Conservation (phyloP, 768 basidiomycete genomes). For the Lyophyllum shimeji region DNA sequence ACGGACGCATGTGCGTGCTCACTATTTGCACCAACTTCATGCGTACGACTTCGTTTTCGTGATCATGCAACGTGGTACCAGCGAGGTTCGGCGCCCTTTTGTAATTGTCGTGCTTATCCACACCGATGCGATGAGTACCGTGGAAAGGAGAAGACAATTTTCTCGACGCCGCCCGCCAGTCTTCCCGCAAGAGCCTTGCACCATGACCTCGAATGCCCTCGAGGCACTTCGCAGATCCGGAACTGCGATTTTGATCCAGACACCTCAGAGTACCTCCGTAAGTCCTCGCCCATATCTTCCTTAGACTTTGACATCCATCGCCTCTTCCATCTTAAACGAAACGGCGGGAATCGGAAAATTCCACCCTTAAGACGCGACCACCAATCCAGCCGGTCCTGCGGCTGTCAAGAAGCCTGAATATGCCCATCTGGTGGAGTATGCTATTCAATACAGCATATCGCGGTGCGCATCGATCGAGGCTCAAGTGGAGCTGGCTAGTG, state of each 20-base stretch:
- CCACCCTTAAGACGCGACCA: constrained; percentile 32
- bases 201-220: constrained; percentile 23
- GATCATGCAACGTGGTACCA: too few species aligned
- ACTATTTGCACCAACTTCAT: too few species aligned
- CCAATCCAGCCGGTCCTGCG: constrained; percentile 33
- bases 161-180: too few species aligned
- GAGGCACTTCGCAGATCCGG: constrained; percentile 27
- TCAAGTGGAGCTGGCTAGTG: constrained; percentile 25
- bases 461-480: constrained; percentile 17
- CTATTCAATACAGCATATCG: constrained; percentile 23
- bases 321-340: too few species aligned
- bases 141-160: too few species aligned
- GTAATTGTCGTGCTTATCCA: too few species aligned
- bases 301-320: too few species aligned
- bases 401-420: constrained; percentile 35
- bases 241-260: constrained; percentile 32
- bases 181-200: neutral
- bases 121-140: too few species aligned
- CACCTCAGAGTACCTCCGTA: constrained; percentile 33
- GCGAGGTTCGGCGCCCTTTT: too few species aligned
- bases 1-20: too few species aligned
- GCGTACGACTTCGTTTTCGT: neutral
- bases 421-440: constrained; percentile 27
- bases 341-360: constrained; percentile 32
- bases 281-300: constrained; percentile 5